A percentile compares a stretch with the other conserved stretches of the same genome.
Conservation (phyloP, 768 basidiomycete genomes). For the Boletellus sp. region DNA sequence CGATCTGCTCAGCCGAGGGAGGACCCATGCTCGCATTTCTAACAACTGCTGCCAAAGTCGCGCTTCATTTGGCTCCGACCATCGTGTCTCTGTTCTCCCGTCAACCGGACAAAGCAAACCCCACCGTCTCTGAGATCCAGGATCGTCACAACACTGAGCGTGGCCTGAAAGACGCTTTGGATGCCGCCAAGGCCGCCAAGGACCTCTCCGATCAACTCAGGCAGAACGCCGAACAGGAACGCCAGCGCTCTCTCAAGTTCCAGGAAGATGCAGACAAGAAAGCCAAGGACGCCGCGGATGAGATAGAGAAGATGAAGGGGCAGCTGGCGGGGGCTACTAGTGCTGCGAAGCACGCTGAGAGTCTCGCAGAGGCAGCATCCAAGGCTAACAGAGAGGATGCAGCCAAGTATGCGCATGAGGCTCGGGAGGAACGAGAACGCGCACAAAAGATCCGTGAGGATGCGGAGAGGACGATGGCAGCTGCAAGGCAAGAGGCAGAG, state of each 20-base stretch:
- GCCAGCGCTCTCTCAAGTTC: background rate
- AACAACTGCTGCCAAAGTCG: too few relatives aligned
- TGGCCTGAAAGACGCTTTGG: too few relatives aligned
- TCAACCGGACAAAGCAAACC: too few relatives aligned
- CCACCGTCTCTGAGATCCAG: too few relatives aligned
- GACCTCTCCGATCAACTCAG: background rate
- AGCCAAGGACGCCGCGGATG: constrained; percentile 7
- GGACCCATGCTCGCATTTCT: too few relatives aligned
- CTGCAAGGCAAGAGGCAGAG: constrained; percentile 10
- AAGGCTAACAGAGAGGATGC: constrained; percentile 8
- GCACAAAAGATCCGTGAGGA: constrained; percentile 1
- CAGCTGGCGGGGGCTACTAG: constrained; percentile 7
- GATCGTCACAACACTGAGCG: too few relatives aligned
- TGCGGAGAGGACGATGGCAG: constrained; percentile 1
- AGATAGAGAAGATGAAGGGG: background rate
- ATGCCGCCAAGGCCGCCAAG: constrained; percentile 3
- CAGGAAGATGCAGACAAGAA: constrained; percentile 8
- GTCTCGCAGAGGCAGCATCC: constrained; percentile 3
- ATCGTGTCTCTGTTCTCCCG: too few relatives aligned
- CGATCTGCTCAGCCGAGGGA: too few relatives aligned
- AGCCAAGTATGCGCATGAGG: background rate
- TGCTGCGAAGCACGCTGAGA: background rate
- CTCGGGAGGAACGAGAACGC: constrained; percentile 3
- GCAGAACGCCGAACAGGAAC: constrained; percentile 5
- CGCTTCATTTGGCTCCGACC: too few relatives aligned